Evolutionary conservation across 2,329 filamentous ascomycete genomes (phyloP).

Genomic region (Chrysosporium queenslandicum): DNA sequence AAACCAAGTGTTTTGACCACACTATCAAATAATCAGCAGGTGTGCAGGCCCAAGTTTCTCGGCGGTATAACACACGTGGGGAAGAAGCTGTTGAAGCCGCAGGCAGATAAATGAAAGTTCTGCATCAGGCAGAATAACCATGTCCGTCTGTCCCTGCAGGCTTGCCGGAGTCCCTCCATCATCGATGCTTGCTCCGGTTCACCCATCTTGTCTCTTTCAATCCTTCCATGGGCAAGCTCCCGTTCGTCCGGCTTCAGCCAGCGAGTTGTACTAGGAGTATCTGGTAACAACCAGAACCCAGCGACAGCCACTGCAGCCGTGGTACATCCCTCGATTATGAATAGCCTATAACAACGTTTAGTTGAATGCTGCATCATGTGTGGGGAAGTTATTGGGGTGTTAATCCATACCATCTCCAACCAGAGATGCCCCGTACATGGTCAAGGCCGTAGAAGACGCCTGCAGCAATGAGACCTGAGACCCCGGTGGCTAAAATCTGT

Average conservation of each 20-base stretch:
- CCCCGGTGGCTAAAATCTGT: slow-evolving; percentile 18
- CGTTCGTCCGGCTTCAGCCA: slow-evolving; percentile 21
- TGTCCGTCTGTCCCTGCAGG: slow-evolving; percentile 42
- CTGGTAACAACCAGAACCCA: slow-evolving; percentile 17
- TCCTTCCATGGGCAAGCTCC: slow-evolving; percentile 40
- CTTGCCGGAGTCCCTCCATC: slow-evolving; percentile 43
- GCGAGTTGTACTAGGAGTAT: slow-evolving; percentile 18
- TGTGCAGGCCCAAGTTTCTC: slow-evolving; percentile 29
- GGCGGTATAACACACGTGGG: slow-evolving; percentile 24
- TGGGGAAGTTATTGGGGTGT: slow-evolving; percentile 29
- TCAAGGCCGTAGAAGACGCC: slow-evolving; percentile 25
- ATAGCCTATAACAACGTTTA: slow-evolving; percentile 13
- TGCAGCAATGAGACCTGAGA: slow-evolving; percentile 18
- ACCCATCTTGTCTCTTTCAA: slow-evolving; percentile 45
- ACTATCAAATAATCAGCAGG: slow-evolving; percentile 38
- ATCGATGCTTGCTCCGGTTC: slow-evolving; percentile 38
- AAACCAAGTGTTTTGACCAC: slow-evolving; percentile 42
- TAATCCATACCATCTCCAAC: slow-evolving; percentile 44
- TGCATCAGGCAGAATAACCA: slow-evolving; percentile 49
- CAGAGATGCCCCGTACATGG: slow-evolving; percentile 23
- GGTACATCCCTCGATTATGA: slow-evolving; percentile 18
- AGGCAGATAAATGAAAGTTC: slow-evolving; percentile 46
- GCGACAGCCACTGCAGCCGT: slow-evolving; percentile 16
- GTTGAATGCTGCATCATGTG: background rate
- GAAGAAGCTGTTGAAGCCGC: slow-evolving; percentile 41